These are phyloP conservation scores for Phytophthora cryptogea DNA, from an alignment of 352 stramenopile genomes.

Conservation along the genomic window DNA sequence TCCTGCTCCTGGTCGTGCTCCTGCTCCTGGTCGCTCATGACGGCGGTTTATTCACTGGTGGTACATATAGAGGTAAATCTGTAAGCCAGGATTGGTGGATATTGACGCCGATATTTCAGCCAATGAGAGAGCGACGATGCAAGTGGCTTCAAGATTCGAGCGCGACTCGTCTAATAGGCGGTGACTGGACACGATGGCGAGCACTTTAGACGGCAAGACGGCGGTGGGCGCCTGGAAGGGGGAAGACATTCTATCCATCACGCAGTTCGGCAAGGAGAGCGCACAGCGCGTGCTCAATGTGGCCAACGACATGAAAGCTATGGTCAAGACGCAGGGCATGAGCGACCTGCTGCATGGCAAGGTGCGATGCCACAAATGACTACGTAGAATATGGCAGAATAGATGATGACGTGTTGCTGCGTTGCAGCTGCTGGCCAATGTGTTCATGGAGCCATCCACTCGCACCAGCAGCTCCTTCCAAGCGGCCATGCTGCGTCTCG, in stretches of 20 bases:
- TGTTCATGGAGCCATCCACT: conserved; percentile 99
- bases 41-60: not conserved
- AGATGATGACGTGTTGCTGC: not conserved
- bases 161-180: conserved; percentile 1
- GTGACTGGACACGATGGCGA: conserved; percentile 25
- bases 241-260: conserved; percentile 79
- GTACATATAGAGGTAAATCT: not conserved
- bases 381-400: not conserved
- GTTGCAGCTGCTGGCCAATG: conserved; percentile 90
- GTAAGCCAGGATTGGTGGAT: not conserved
- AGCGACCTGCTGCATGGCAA: conserved; percentile 87
- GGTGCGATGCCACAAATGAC: conserved; percentile 28
- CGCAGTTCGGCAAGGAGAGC: conserved; percentile 78
- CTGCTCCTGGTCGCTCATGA: conserved; percentile 33
- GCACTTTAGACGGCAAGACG: conserved; percentile 63
- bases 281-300: conserved; percentile 75
- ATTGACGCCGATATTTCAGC: not conserved
- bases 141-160: conserved; percentile 8
- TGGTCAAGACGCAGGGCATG: conserved; percentile 73
- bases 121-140: conserved; percentile 8
- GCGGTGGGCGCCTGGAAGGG: conserved; percentile 61
- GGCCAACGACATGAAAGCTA: conserved; percentile 83
- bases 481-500: conserved; percentile 96
- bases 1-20: conserved; percentile 1
- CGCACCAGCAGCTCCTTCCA: conserved; percentile 98